Percentiles rank a stretch among this genome's conserved stretches.
These are phyloP conservation scores for Kokia cookei DNA, from an alignment of 441 rosid species.

Conservation along the genomic window DNA sequence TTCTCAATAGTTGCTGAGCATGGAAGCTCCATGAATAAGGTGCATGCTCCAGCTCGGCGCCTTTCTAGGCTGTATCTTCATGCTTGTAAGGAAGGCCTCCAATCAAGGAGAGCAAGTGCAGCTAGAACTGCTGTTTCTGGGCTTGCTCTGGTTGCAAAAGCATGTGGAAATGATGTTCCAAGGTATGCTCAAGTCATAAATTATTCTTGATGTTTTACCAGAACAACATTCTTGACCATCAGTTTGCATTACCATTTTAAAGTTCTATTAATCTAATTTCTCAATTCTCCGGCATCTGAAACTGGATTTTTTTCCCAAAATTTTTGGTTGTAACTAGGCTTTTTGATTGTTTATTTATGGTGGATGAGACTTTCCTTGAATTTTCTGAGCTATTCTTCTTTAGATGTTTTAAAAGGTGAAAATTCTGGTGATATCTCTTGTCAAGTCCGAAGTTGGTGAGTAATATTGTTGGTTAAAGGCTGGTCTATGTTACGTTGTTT, in stretches of 20 bases:
- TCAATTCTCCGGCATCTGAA: not conserved
- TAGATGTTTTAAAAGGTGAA: not conserved
- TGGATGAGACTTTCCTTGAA: not conserved
- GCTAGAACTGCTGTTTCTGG: slow-evolving; percentile 90
- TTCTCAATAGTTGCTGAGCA: slow-evolving; percentile 89
- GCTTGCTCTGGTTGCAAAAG: slow-evolving; percentile 79
- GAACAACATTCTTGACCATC: not conserved
- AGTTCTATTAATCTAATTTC: not conserved
- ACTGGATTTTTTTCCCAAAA: not conserved
- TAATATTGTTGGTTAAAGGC: not conserved
- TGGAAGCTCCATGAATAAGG: slow-evolving; percentile 85
- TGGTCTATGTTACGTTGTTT: not conserved
- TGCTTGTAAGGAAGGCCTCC: slow-evolving; percentile 50
- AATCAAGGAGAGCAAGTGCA: slow-evolving; percentile 63
- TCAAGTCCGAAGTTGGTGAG: not conserved
- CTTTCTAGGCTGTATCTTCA: slow-evolving; percentile 87
- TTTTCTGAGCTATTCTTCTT: not conserved
- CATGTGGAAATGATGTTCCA: slow-evolving; percentile 94
- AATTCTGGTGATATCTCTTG: not conserved
- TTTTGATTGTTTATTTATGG: not conserved
- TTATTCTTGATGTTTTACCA: not conserved
- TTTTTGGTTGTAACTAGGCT: not conserved
- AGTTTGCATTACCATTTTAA: not conserved
- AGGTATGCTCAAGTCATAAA: slow-evolving; percentile 39
- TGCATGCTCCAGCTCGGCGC: slow-evolving; percentile 96